Percentiles rank a stretch among this genome's conserved stretches.
These are phyloP conservation scores for Mucor velutinosus DNA, from an alignment of 371 early-diverging fungal species.

Conservation along the genomic window DNA sequence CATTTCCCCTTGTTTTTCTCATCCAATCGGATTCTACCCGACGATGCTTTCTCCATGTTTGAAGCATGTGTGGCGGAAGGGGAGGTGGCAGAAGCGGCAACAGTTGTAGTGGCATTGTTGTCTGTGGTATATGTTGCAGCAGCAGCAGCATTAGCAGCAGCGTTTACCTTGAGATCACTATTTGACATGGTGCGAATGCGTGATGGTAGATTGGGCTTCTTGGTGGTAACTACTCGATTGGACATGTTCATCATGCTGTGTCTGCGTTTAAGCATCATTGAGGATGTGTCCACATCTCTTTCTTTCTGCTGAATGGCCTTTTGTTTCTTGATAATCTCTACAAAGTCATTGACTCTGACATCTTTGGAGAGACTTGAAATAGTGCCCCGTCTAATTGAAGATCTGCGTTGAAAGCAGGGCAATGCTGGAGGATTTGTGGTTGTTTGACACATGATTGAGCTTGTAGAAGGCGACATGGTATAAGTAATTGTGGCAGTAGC, in stretches of 20 bases:
- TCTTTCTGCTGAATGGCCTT: slow-evolving; percentile 9
- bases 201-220: neutral
- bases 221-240: neutral
- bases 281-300: neutral
- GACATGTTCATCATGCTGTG: slow-evolving; percentile 21
- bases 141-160: neutral
- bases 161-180: neutral
- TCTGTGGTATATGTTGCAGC: neutral
- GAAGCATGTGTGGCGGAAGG: neutral
- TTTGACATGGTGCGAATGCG: slow-evolving; percentile 18
- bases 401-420: slow-evolving; percentile 5
- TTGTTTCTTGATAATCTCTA: slow-evolving; percentile 13
- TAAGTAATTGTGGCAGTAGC: neutral
- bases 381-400: slow-evolving; percentile 24
- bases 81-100: neutral
- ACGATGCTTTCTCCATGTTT: slow-evolving; percentile 1
- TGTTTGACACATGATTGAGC: neutral
- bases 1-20: neutral
- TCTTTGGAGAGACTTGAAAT: slow-evolving; percentile 27
- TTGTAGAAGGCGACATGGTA: slow-evolving; percentile 8
- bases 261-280: slow-evolving; percentile 13
- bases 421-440: neutral
- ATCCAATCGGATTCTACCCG: slow-evolving; percentile 20
- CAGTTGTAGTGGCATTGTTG: neutral
- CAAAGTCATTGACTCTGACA: slow-evolving; percentile 14